Evolutionary conservation across 2,329 filamentous ascomycete genomes (phyloP).

Genomic region (Pezicula rhizophila): DNA sequence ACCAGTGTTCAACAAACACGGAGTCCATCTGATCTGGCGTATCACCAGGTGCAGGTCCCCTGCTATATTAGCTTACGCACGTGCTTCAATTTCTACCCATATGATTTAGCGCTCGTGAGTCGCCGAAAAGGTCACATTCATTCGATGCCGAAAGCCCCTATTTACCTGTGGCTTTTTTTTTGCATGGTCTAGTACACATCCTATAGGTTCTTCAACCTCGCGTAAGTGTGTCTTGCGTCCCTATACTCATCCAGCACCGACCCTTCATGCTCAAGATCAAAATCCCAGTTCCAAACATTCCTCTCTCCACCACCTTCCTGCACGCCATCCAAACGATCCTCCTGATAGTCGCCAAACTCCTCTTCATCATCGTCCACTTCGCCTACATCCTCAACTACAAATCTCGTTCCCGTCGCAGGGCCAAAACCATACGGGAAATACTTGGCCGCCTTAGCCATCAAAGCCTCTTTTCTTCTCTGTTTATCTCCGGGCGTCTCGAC

Average conservation of each 20-base stretch:
- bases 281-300: slow-evolving; percentile 20
- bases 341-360: slow-evolving; percentile 36
- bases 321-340: slow-evolving; percentile 20
- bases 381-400: slow-evolving; percentile 40
- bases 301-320: slow-evolving; percentile 13
- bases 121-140: too few species aligned
- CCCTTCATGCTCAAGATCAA: not conserved
- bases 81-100: too few species aligned
- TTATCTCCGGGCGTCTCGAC: slow-evolving; percentile 28
- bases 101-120: too few species aligned
- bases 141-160: too few species aligned
- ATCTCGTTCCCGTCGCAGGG: slow-evolving; percentile 33
- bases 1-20: too few species aligned
- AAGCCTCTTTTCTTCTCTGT: slow-evolving; percentile 31
- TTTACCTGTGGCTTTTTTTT: too few species aligned
- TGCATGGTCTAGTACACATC: too few species aligned
- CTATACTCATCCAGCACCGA: slow-evolving; percentile 1
- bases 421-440: slow-evolving; percentile 43
- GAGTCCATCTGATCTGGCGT: too few species aligned
- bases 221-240: not conserved
- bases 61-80: too few species aligned
- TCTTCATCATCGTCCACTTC: slow-evolving; percentile 37
- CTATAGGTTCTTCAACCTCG: not conserved
- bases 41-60: too few species aligned
- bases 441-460: slow-evolving; percentile 36